Conservation (phyloP, 225 moss, liverwort and hornwort species). For the Antitrichia curtipendula region DNA sequence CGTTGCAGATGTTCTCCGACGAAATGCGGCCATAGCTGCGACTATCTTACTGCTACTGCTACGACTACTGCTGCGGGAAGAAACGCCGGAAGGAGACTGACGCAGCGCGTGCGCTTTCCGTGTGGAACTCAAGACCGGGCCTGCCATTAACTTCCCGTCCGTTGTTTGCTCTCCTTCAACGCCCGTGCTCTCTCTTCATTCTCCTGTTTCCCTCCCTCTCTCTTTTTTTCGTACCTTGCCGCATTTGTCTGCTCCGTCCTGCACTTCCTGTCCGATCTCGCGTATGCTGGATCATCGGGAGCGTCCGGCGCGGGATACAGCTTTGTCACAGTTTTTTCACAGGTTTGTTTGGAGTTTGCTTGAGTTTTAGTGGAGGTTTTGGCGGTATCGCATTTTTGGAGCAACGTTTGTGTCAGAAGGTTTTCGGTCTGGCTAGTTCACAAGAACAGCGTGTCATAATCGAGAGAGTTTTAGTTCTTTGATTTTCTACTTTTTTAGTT, state of each 20-base stretch:
- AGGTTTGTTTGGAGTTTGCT: neutral
- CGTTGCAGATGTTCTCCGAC: neutral
- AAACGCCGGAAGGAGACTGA: neutral
- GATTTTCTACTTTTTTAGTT: neutral
- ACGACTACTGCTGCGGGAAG: neutral
- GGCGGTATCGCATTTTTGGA: neutral
- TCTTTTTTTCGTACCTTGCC: neutral
- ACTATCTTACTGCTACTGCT: neutral
- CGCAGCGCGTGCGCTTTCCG: neutral
- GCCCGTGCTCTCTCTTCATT: neutral
- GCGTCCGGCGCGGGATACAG: neutral
- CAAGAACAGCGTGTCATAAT: neutral
- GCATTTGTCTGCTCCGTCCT: neutral
- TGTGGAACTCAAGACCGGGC: neutral
- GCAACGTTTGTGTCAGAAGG: neutral
- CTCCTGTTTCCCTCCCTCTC: neutral
- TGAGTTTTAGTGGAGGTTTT: neutral
- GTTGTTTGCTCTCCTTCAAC: neutral
- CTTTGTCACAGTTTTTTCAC: neutral
- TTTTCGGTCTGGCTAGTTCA: neutral
- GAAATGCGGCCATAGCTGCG: conserved; percentile 6
- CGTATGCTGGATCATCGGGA: neutral
- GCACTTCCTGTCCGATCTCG: neutral
- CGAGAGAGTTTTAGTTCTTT: neutral
- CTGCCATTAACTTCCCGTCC: neutral